Evolutionary conservation across 148 eudicot genomes (phyloP).

Genomic region (Pharnaceum exiguum): DNA sequence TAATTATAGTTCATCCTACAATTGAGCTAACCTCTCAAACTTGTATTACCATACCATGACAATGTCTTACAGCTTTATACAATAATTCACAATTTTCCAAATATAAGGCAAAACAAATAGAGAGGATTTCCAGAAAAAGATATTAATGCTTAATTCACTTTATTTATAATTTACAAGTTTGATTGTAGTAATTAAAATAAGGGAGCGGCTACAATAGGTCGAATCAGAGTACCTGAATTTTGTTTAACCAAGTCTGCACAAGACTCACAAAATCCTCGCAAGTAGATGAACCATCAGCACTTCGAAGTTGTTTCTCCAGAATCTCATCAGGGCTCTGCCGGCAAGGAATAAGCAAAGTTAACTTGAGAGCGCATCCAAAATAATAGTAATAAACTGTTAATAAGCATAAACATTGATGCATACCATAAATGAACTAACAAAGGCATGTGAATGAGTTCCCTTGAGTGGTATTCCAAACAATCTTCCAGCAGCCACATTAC

Average conservation of each 20-base stretch:
- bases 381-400: neutral
- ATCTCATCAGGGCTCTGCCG: slow-evolving; percentile 92
- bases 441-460: slow-evolving; percentile 99
- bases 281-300: slow-evolving; percentile 61
- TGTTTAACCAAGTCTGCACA: slow-evolving; percentile 81
- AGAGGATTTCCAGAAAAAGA: too few relatives aligned
- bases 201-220: neutral
- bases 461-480: slow-evolving; percentile 93
- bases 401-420: neutral
- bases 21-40: too few relatives aligned
- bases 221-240: slow-evolving; percentile 60
- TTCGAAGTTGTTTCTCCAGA: slow-evolving; percentile 67
- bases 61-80: too few relatives aligned
- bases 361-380: neutral
- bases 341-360: slow-evolving; percentile 15
- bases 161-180: too few relatives aligned
- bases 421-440: slow-evolving; percentile 95
- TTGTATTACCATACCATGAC: too few relatives aligned
- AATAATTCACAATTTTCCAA: too few relatives aligned
- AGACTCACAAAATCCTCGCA: slow-evolving; percentile 79
- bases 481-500: slow-evolving; percentile 95
- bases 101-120: too few relatives aligned
- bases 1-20: too few relatives aligned
- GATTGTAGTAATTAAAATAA: too few relatives aligned
- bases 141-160: too few relatives aligned